A percentile compares a stretch with the other conserved stretches of the same genome.
These are phyloP conservation scores for Fusarium sp. DNA, from an alignment of 2,329 filamentous ascomycete genomes.

Conservation along the genomic window DNA sequence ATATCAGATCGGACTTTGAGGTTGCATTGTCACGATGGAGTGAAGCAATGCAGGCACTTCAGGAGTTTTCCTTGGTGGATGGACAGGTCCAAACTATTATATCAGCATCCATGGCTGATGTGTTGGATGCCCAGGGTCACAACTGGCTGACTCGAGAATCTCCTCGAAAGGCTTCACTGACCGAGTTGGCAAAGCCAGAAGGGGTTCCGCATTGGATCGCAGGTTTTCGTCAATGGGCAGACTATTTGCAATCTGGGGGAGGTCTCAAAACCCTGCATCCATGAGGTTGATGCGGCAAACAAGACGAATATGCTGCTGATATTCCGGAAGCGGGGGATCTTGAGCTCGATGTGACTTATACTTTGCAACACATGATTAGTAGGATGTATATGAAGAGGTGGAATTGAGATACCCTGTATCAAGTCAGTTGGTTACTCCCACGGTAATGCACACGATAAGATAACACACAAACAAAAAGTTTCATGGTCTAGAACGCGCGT, in stretches of 20 bases:
- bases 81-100: slow-evolving; percentile 33
- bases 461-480: neutral
- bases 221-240: slow-evolving; percentile 35
- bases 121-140: slow-evolving; percentile 35
- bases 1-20: slow-evolving; percentile 30
- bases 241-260: slow-evolving; percentile 28
- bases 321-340: neutral
- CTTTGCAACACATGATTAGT: slow-evolving; percentile 2
- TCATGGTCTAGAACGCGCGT: slow-evolving; percentile 24
- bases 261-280: neutral
- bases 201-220: slow-evolving; percentile 37
- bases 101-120: slow-evolving; percentile 34
- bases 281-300: neutral
- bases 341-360: neutral
- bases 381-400: neutral
- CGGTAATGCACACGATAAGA: neutral
- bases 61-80: slow-evolving; percentile 33
- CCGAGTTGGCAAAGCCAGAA: slow-evolving; percentile 34
- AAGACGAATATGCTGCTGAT: neutral
- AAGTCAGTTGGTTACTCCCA: neutral
- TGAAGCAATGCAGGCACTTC: slow-evolving; percentile 35
- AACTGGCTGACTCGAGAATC: slow-evolving; percentile 36
- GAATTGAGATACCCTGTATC: slow-evolving; percentile 31
- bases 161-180: slow-evolving; percentile 30
- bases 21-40: slow-evolving; percentile 33